Evolutionary conservation across 2,329 filamentous ascomycete species (phyloP).

Genomic region (Rutstroemia sp.): DNA sequence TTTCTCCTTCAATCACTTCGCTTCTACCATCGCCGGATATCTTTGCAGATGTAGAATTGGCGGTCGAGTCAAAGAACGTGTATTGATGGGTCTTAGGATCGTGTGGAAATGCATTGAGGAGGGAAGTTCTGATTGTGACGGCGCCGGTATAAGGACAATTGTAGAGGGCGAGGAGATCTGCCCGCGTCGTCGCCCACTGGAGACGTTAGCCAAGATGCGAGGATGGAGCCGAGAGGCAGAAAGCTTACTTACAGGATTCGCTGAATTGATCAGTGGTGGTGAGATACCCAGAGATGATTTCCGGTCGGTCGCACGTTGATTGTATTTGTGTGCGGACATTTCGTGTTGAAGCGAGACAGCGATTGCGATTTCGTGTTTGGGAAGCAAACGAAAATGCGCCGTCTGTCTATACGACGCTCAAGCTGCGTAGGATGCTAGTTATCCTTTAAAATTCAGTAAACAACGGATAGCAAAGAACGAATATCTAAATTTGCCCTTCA

Average conservation of each 20-base stretch:
- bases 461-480: too few relatives aligned
- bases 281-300: conserved; percentile 9
- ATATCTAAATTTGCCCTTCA: too few relatives aligned
- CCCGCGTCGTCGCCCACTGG: conserved; percentile 58
- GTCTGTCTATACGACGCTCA: neutral
- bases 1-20: conserved; percentile 20
- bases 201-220: neutral
- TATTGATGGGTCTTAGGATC: conserved; percentile 64
- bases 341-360: too few relatives aligned
- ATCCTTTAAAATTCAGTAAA: too few relatives aligned
- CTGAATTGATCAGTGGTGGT: conserved; percentile 62
- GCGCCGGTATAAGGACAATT: conserved; percentile 57
- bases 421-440: neutral
- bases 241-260: conserved; percentile 42
- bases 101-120: conserved; percentile 54
- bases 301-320: too few relatives aligned
- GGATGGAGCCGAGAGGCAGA: neutral
- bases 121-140: conserved; percentile 65
- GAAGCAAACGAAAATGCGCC: neutral
- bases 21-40: conserved; percentile 13
- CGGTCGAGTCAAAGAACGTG: conserved; percentile 50
- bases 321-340: neutral
- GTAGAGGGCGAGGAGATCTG: conserved; percentile 56
- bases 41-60: conserved; percentile 23
- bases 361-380: too few relatives aligned